Conservation (phyloP, 768 basidiomycete genomes). For the Podaxis rugospora region DNA sequence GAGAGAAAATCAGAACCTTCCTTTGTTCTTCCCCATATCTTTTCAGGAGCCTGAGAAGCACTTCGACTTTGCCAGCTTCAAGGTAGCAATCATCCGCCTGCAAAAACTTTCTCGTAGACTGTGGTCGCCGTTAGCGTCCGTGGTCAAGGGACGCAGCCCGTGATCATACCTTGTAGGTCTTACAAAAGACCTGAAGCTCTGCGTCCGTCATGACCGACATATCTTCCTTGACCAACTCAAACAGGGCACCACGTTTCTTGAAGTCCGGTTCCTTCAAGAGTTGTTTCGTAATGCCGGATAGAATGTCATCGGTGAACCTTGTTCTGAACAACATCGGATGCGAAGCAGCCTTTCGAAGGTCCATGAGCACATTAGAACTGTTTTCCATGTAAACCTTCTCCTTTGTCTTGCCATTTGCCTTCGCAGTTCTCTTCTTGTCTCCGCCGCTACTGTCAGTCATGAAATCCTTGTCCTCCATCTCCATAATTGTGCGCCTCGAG, state of each 20-base stretch:
- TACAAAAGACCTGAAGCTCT: constrained; percentile 85
- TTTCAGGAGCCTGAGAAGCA: constrained; percentile 66
- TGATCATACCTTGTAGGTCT: constrained; percentile 72
- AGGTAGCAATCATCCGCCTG: constrained; percentile 74
- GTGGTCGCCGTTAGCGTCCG: background rate
- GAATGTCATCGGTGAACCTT: constrained; percentile 70
- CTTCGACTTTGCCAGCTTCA: constrained; percentile 83
- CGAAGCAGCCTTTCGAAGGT: constrained; percentile 91
- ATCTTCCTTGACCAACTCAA: constrained; percentile 90
- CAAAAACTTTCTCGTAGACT: constrained; percentile 73
- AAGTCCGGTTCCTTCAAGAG: constrained; percentile 92
- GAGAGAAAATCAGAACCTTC: constrained; percentile 91
- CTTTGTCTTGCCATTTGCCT: constrained; percentile 47
- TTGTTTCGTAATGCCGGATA: constrained; percentile 74
- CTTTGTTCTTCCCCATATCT: constrained; percentile 64
- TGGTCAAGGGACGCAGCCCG: background rate
- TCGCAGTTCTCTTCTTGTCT: constrained; percentile 29
- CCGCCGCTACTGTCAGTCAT: constrained; percentile 20
- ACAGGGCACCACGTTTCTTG: constrained; percentile 74
- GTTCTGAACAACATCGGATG: constrained; percentile 96
- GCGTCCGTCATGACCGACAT: constrained; percentile 99
- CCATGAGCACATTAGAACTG: constrained; percentile 94
- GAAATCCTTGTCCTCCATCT: constrained; percentile 26
- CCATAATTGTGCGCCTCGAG: constrained; percentile 75
- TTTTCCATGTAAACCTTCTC: constrained; percentile 74